Conservation (phyloP, 2,329 filamentous ascomycete genomes). For the Thelonectria blattea region DNA sequence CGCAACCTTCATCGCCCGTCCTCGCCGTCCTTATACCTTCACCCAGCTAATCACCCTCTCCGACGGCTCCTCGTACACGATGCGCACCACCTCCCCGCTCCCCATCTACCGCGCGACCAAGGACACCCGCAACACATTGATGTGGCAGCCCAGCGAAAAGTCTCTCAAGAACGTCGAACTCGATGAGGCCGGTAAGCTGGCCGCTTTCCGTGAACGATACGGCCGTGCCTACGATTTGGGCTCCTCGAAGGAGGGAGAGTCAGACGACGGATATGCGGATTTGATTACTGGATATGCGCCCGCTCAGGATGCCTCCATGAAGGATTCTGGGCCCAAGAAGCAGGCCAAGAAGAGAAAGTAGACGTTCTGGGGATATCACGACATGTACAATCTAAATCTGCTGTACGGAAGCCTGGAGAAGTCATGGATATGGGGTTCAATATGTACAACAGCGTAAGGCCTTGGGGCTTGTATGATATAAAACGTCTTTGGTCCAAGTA, state of each 20-base stretch:
- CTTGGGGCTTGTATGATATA: slow-evolving; percentile 46
- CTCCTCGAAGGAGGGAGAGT: slow-evolving; percentile 39
- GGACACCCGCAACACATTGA: slow-evolving; percentile 85
- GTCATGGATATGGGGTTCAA: slow-evolving; percentile 33
- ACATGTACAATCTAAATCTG: slow-evolving; percentile 19
- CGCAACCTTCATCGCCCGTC: slow-evolving; percentile 84
- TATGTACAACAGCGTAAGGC: slow-evolving; percentile 44
- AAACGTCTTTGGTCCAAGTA: slow-evolving; percentile 37
- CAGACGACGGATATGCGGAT: slow-evolving; percentile 46
- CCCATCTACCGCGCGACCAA: slow-evolving; percentile 68
- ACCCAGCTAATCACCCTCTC: slow-evolving; percentile 94
- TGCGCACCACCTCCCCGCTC: slow-evolving; percentile 76
- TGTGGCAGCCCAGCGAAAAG: slow-evolving; percentile 89
- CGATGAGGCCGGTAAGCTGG: slow-evolving; percentile 90
- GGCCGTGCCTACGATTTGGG: slow-evolving; percentile 80
- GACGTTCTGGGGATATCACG: slow-evolving; percentile 15
- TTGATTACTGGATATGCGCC: slow-evolving; percentile 58
- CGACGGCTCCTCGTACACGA: slow-evolving; percentile 84
- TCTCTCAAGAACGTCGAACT: slow-evolving; percentile 88
- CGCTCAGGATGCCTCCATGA: slow-evolving; percentile 44
- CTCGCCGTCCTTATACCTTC: slow-evolving; percentile 93
- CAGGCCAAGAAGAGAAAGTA: slow-evolving; percentile 57
- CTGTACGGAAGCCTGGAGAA: slow-evolving; percentile 16
- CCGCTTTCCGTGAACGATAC: slow-evolving; percentile 84
- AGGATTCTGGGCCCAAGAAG: slow-evolving; percentile 49